Conservation (phyloP, 305 asterid genomes). For the Solanum chacoense region DNA sequence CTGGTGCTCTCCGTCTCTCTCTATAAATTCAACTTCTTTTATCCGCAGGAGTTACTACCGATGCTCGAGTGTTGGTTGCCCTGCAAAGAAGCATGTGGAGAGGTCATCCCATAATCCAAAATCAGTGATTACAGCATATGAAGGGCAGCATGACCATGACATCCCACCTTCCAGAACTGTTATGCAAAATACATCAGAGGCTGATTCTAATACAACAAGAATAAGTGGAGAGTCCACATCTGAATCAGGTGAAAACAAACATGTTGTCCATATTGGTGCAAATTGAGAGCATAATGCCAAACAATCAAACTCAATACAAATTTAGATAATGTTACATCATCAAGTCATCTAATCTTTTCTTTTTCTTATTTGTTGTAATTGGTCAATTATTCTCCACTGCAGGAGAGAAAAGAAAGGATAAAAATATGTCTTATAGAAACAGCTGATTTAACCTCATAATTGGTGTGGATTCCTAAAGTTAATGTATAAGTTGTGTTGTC, state of each 20-base stretch:
- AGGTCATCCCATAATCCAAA: conserved; percentile 82
- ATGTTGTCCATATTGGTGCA: conserved; percentile 39
- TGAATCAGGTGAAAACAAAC: conserved; percentile 39
- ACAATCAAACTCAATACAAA: neutral
- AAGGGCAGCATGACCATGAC: conserved; percentile 51
- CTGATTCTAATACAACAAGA: conserved; percentile 21
- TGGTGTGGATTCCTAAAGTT: conserved; percentile 16
- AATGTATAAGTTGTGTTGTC: conserved; percentile 19
- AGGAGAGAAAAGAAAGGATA: neutral
- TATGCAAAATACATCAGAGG: conserved; percentile 25
- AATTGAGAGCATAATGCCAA: conserved; percentile 23
- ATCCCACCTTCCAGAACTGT: conserved; percentile 44
- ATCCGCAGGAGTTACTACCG: conserved; percentile 81
- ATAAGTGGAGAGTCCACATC: conserved; percentile 36
- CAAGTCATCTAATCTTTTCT: neutral
- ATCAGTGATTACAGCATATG: conserved; percentile 52
- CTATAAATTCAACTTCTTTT: conserved; percentile 5
- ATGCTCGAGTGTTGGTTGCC: conserved; percentile 78
- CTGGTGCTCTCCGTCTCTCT: neutral
- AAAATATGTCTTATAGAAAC: neutral
- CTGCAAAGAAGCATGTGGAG: conserved; percentile 87
- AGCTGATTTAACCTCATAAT: conserved; percentile 17
- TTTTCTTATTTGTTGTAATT: neutral
- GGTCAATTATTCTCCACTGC: neutral
- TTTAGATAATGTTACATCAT: neutral